These are phyloP conservation scores for Zymoseptoria ardabiliae DNA, from an alignment of 2,329 filamentous ascomycete species.

Conservation along the genomic window DNA sequence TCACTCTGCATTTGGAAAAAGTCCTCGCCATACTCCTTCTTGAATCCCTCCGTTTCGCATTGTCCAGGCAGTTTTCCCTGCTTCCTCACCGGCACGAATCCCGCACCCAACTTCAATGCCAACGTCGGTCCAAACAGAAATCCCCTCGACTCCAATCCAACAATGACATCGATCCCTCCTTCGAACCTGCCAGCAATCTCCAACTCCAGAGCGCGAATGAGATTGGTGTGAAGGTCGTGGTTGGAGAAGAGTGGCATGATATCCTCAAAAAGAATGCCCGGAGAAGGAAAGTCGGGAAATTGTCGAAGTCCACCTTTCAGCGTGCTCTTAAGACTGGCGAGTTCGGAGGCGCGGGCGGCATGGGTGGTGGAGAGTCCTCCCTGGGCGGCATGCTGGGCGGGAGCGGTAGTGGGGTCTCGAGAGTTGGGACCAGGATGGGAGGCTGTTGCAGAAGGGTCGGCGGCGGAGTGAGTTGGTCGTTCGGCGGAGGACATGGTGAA, in stretches of 20 bases:
- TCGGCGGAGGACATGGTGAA: neutral
- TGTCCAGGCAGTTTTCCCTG: constrained; percentile 90
- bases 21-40: constrained; percentile 95
- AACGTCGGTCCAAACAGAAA: constrained; percentile 92
- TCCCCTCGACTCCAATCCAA: constrained; percentile 87
- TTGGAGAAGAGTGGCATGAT: constrained; percentile 93
- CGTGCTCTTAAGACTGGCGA: constrained; percentile 55
- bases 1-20: constrained; percentile 93
- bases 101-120: constrained; percentile 71
- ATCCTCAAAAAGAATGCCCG: constrained; percentile 93
- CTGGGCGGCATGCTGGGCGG: constrained; percentile 36
- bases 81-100: constrained; percentile 92
- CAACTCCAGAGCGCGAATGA: constrained; percentile 79
- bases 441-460: neutral
- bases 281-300: constrained; percentile 85
- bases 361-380: constrained; percentile 43
- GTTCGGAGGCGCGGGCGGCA: constrained; percentile 37
- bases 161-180: constrained; percentile 63
- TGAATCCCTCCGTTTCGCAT: constrained; percentile 74
- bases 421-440: neutral
- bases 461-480: neutral
- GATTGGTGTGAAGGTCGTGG: constrained; percentile 62
- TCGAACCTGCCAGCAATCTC: constrained; percentile 60
- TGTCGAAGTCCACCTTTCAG: constrained; percentile 69
- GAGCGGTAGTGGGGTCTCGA: constrained; percentile 9